Base-by-base conservation (phyloP, 176 grass and related monocot genomes). In the Tuctoria greenei region DNA sequence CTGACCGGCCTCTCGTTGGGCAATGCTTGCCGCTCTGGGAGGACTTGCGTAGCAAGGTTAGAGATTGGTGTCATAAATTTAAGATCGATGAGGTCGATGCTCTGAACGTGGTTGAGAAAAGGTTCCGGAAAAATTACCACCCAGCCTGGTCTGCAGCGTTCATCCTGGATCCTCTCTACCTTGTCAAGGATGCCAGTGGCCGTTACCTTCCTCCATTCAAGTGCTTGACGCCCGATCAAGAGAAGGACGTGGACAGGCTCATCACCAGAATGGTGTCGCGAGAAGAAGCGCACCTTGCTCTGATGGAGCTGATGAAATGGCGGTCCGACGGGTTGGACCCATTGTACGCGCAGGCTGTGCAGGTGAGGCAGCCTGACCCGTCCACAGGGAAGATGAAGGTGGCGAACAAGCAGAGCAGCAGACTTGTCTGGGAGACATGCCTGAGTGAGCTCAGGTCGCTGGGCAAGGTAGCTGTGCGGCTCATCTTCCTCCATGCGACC, bases 301-400 rank as follows among this genome's bases (percentile, higher is more conserved):
- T 96, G 45, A 96, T 96, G 93, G 93, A 96, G 81, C 83, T 96
- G 31, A 96, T 96, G 93, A 96, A 96, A 77, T 96, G 93, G 93
- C 69, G 93, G 59, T 68, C 93, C 0, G 89, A 96, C 21, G 93
- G 93, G 7, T 73, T 96, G 41, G 89, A 96, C 62, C 89, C 89
- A 1, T 47, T 96, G 44, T 96, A 96, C 56, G 93, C 93, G 0
- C 93, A 96, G 65, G 93, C 93, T 6, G 93, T 96, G 50, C 93
- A 96, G 61, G 89, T 92, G 65, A 78, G 86, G 61, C 84, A 96
- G 76, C 86, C 75, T 25, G 93, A 96, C 20, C 93, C 86, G 0
- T 66, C 75, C 50, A 92, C 93, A 1, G 93, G 93, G 73, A 96
- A 92, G 86, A 80, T 92, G 81, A 88, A 76, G 93, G 81, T 92